Conservation (phyloP, 306 rosid genomes). For the Lathyrus sativus region DNA sequence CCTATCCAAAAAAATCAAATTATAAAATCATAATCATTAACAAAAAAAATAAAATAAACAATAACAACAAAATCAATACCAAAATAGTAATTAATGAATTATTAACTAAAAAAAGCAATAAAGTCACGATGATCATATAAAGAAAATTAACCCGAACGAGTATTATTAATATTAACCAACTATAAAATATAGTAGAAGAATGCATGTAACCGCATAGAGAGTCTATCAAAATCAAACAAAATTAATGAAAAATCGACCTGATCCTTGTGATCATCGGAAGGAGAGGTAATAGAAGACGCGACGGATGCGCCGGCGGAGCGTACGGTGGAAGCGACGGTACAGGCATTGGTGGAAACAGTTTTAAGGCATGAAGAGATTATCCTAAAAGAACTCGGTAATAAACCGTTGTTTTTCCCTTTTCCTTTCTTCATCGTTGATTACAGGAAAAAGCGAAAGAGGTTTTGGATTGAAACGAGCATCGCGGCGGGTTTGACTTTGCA, state of each 20-base stretch:
- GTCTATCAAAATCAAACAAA: neutral
- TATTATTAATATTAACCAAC: neutral
- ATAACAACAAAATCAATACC: neutral
- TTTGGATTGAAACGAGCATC: neutral
- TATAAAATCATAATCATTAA: neutral
- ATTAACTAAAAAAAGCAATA: neutral
- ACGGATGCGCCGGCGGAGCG: conserved; percentile 94
- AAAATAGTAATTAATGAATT: neutral
- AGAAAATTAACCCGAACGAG: neutral
- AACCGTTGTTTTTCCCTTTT: conserved; percentile 66
- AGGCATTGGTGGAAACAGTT: conserved; percentile 81
- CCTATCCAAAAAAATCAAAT: conserved; percentile 52
- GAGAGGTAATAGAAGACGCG: conserved; percentile 67
- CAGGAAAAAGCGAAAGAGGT: neutral
- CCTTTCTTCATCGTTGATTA: conserved; percentile 51
- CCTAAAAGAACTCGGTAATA: conserved; percentile 81
- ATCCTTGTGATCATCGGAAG: conserved; percentile 79
- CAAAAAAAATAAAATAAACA: neutral
- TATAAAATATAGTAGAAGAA: neutral
- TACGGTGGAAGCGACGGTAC: conserved; percentile 77
- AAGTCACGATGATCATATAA: conserved; percentile 9
- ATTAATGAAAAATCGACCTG: conserved; percentile 47
- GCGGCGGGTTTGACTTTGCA: too few relatives aligned
- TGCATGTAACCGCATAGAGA: neutral
- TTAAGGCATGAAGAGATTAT: conserved; percentile 85